Percentiles rank a stretch among this genome's conserved stretches.
These are phyloP conservation scores for Protea cynaroides DNA, from an alignment of 164 flowering plant genomes.

Conservation along the genomic window DNA sequence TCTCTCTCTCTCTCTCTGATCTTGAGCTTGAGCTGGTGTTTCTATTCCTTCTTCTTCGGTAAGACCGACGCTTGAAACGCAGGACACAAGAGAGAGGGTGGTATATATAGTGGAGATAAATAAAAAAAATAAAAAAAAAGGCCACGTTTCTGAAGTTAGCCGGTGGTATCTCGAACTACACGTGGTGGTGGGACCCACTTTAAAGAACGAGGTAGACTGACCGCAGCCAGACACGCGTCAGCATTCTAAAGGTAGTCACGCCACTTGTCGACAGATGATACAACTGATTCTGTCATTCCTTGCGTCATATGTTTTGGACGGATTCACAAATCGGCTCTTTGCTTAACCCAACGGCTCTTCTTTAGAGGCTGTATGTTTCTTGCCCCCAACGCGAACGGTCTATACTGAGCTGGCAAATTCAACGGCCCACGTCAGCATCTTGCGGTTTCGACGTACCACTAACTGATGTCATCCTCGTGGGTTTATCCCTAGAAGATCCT, in stretches of 20 bases:
- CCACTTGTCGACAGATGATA: constrained; percentile 19
- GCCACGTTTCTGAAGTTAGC: constrained; percentile 35
- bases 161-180: constrained; percentile 24
- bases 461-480: too few species aligned
- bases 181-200: constrained; percentile 28
- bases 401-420: neutral
- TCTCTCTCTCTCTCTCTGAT: neutral
- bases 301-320: constrained; percentile 38
- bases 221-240: constrained; percentile 28
- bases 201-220: constrained; percentile 8
- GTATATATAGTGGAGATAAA: constrained; percentile 35
- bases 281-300: constrained; percentile 45
- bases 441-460: too few species aligned
- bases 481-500: too few species aligned
- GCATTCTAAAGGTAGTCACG: constrained; percentile 6
- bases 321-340: constrained; percentile 9
- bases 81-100: constrained; percentile 18
- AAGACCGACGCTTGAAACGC: constrained; percentile 41
- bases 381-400: neutral
- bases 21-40: neutral
- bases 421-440: constrained; percentile 5
- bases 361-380: constrained; percentile 9
- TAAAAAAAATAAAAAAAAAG: too few species aligned
- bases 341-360: neutral
- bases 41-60: neutral